These are phyloP conservation scores for Alternaria metachromatica DNA, from an alignment of 2,329 filamentous ascomycete genomes.

Conservation along the genomic window DNA sequence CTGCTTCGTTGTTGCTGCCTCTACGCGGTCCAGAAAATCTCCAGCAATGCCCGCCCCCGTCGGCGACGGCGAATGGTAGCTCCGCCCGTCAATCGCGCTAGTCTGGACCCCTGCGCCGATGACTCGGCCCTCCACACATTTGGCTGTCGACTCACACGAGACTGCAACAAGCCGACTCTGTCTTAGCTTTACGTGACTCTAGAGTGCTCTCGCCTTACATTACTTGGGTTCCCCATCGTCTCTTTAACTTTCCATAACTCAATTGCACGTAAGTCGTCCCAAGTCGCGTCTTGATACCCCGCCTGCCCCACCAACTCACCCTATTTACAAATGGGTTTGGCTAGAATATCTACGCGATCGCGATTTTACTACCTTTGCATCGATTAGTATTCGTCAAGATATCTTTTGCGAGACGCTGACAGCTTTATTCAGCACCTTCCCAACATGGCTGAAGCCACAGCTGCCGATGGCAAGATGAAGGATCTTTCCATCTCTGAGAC, in stretches of 20 bases:
- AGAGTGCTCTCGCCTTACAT: slow-evolving; percentile 11
- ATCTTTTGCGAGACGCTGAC: slow-evolving; percentile 9
- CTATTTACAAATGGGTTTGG: neutral
- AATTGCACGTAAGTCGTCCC: slow-evolving; percentile 6
- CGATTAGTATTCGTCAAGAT: neutral
- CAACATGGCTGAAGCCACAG: slow-evolving; percentile 44
- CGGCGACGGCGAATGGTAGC: slow-evolving; percentile 27
- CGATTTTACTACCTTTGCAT: neutral
- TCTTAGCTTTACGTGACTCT: slow-evolving; percentile 5
- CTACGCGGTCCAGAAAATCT: slow-evolving; percentile 38
- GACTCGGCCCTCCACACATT: slow-evolving; percentile 41
- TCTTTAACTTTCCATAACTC: neutral
- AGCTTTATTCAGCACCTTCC: neutral
- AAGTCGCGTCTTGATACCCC: slow-evolving; percentile 28
- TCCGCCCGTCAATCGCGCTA: slow-evolving; percentile 26
- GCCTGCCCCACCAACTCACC: slow-evolving; percentile 39
- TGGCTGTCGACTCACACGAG: slow-evolving; percentile 31
- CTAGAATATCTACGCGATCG: neutral
- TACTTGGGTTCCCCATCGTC: too few relatives aligned
- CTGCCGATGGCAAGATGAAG: slow-evolving; percentile 56
- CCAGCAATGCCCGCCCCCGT: slow-evolving; percentile 23
- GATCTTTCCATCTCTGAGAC: slow-evolving; percentile 49
- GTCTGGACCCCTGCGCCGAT: slow-evolving; percentile 28
- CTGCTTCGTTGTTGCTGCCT: slow-evolving; percentile 39
- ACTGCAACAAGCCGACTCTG: slow-evolving; percentile 25